These are phyloP conservation scores for Geotrichum restrictum DNA, from an alignment of 1,139 yeast species.

Conservation along the genomic window DNA sequence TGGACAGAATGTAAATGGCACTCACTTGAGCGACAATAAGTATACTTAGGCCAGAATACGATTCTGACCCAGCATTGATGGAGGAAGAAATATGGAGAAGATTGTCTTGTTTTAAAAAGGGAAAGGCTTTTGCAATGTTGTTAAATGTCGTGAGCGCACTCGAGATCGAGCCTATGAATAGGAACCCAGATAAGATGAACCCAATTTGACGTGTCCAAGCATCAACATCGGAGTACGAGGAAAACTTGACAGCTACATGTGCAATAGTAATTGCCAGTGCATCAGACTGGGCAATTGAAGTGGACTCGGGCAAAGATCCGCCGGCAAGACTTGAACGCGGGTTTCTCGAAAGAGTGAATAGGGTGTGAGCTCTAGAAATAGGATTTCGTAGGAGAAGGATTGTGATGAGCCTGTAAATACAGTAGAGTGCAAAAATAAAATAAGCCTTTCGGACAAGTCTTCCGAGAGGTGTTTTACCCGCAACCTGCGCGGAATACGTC, in stretches of 20 bases:
- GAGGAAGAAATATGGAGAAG: constrained; percentile 15
- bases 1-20: constrained; percentile 77
- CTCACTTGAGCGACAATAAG: constrained; percentile 63
- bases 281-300: constrained; percentile 25
- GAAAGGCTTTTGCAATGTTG: constrained; percentile 33
- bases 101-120: constrained; percentile 26
- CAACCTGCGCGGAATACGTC: constrained; percentile 31
- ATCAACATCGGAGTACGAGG: constrained; percentile 42
- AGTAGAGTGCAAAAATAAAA: constrained; percentile 52
- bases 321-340: background rate
- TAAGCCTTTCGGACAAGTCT: constrained; percentile 31
- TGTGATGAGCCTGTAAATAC: constrained; percentile 58
- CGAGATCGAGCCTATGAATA: constrained; percentile 60
- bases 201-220: constrained; percentile 63
- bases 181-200: constrained; percentile 57
- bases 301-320: background rate
- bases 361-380: constrained; percentile 18
- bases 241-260: constrained; percentile 34
- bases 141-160: constrained; percentile 35
- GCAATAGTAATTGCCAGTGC: constrained; percentile 58
- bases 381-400: constrained; percentile 39
- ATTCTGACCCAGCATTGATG: background rate
- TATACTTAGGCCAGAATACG: constrained; percentile 28
- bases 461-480: constrained; percentile 36
- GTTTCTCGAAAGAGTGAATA: constrained; percentile 10